phyloP scores from a whole-genome alignment of 495 filamentous ascomycete genomes.

The Cudoniella acicularis region DNA sequence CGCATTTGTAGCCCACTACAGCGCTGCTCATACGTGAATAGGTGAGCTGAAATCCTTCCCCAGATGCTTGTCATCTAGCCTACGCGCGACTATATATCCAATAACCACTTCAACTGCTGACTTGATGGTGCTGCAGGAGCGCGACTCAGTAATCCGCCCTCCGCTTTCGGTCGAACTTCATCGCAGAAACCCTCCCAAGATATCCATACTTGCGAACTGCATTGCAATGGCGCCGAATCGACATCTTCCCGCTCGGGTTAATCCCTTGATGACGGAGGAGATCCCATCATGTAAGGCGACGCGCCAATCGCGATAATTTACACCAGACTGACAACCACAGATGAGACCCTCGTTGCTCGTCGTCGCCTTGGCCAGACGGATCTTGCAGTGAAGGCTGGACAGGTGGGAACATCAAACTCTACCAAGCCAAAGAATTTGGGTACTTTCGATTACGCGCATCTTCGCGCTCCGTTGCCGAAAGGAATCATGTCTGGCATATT shows the following conservation, averaged over 20 bases:
- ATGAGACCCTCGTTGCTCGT: constrained; percentile 76
- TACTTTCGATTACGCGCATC: constrained; percentile 91
- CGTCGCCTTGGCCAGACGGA: constrained; percentile 90
- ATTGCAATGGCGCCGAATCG: constrained; percentile 52
- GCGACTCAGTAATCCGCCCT: neutral
- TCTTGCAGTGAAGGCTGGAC: constrained; percentile 70
- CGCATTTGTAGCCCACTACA: neutral
- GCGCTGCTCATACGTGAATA: neutral
- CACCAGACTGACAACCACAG: constrained; percentile 43
- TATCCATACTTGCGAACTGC: neutral
- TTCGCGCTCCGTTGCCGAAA: constrained; percentile 85
- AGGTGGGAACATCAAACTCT: constrained; percentile 61
- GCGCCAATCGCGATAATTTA: constrained; percentile 41
- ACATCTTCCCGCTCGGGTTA: constrained; percentile 63
- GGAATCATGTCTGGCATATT: constrained; percentile 91
- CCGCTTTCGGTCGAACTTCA: neutral
- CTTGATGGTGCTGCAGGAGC: neutral
- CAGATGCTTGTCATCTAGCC: neutral
- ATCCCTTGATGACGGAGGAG: constrained; percentile 75
- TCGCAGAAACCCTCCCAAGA: neutral
- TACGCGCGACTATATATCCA: neutral
- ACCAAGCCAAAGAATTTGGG: constrained; percentile 69
- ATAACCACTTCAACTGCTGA: neutral
- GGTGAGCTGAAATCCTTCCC: neutral
- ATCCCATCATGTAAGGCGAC: constrained; percentile 48